phyloP scores from a whole-genome alignment of 495 filamentous ascomycete species.

The Xylaria sp. region DNA sequence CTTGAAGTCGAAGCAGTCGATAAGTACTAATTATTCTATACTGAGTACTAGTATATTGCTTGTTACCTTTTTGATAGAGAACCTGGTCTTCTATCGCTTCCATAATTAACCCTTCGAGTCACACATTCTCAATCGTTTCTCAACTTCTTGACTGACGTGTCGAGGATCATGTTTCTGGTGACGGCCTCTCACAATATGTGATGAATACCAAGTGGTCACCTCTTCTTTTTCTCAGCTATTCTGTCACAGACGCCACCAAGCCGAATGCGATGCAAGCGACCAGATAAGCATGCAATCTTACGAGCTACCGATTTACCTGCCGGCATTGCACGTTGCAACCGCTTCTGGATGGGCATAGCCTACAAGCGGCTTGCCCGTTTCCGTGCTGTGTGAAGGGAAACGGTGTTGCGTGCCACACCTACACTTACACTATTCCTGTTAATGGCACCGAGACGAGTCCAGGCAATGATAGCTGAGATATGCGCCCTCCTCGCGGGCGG shows the following conservation, averaged over 20 bases:
- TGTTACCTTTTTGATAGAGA: too few species aligned
- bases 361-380: slow-evolving; percentile 10
- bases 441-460: not conserved
- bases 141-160: not conserved
- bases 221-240: slow-evolving; percentile 9
- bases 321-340: not conserved
- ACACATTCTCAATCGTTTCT: not conserved
- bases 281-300: slow-evolving; percentile 18
- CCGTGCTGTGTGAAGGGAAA: slow-evolving; percentile 4
- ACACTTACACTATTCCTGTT: not conserved
- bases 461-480: not conserved
- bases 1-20: not conserved
- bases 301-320: not conserved
- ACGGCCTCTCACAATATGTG: not conserved
- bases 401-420: not conserved
- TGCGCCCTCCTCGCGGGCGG: not conserved
- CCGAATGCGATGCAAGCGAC: not conserved
- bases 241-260: slow-evolving; percentile 1
- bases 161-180: not conserved
- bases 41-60: too few species aligned
- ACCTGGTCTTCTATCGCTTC: not conserved
- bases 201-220: not conserved
- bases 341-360: not conserved
- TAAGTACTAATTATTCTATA: not conserved
- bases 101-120: not conserved